These are phyloP conservation scores for Sporormia fimetaria DNA, from an alignment of 495 filamentous ascomycete genomes.

Conservation along the genomic window DNA sequence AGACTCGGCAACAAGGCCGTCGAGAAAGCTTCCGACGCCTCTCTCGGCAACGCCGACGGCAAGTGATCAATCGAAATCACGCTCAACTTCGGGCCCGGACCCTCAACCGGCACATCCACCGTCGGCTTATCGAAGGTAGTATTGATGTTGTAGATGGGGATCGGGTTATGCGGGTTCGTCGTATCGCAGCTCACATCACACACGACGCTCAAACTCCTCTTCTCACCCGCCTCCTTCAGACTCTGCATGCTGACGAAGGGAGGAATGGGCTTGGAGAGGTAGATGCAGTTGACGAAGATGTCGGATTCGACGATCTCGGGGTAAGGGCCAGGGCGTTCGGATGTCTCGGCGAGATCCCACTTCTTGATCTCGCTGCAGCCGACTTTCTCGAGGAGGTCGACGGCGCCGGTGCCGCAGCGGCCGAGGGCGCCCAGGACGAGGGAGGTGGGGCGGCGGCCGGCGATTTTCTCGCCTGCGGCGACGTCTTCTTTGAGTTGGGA, in stretches of 20 bases:
- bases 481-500: slow-evolving; percentile 59
- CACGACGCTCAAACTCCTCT: slow-evolving; percentile 68
- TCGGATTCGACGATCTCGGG: slow-evolving; percentile 66
- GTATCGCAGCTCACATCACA: slow-evolving; percentile 61
- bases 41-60: slow-evolving; percentile 72
- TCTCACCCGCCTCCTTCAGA: slow-evolving; percentile 52
- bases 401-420: slow-evolving; percentile 76
- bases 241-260: slow-evolving; percentile 62
- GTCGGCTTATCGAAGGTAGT: slow-evolving; percentile 35
- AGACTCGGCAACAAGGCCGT: slow-evolving; percentile 66
- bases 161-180: slow-evolving; percentile 43
- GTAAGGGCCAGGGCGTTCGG: slow-evolving; percentile 67
- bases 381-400: slow-evolving; percentile 63
- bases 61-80: slow-evolving; percentile 68
- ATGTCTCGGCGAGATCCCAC: slow-evolving; percentile 94
- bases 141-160: slow-evolving; percentile 60
- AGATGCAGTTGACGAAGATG: slow-evolving; percentile 61
- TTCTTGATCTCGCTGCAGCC: slow-evolving; percentile 69
- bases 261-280: slow-evolving; percentile 58
- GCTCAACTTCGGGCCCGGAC: slow-evolving; percentile 12
- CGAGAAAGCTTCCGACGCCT: slow-evolving; percentile 81
- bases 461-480: slow-evolving; percentile 44
- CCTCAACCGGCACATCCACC: slow-evolving; percentile 32
- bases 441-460: slow-evolving; percentile 41
- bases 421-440: slow-evolving; percentile 61